A percentile compares a stretch with the other conserved stretches of the same genome.
phyloP scores from a whole-genome alignment of 345 rosid species.

The Aegle marmelos region DNA sequence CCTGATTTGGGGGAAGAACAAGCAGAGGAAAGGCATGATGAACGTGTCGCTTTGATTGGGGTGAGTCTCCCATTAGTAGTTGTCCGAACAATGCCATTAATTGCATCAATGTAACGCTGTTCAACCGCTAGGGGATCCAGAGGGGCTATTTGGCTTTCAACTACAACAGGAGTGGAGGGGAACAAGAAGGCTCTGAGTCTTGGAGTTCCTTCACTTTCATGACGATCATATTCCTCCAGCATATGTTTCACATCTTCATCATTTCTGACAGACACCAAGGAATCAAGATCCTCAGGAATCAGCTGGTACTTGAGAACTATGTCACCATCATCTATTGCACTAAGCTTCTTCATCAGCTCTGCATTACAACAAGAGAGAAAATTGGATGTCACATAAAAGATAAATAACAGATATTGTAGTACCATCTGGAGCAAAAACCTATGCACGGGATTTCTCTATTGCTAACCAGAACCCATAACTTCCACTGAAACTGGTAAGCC shows the following conservation, averaged over 20 bases:
- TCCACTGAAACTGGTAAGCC: too few relatives aligned
- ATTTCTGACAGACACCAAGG: constrained; percentile 62
- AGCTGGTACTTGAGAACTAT: constrained; percentile 68
- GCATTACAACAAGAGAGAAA: background rate
- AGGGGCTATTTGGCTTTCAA: constrained; percentile 34
- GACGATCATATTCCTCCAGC: constrained; percentile 70
- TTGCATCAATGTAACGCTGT: constrained; percentile 79
- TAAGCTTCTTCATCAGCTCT: constrained; percentile 79
- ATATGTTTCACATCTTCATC: constrained; percentile 83
- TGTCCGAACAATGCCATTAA: constrained; percentile 53
- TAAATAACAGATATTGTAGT: too few relatives aligned
- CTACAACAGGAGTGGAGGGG: constrained; percentile 39
- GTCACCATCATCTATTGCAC: constrained; percentile 44
- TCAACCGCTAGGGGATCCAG: constrained; percentile 45
- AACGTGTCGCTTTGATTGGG: constrained; percentile 31
- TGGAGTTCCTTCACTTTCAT: constrained; percentile 43
- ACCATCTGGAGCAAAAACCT: too few relatives aligned
- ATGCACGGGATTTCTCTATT: too few relatives aligned
- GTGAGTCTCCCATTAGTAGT: constrained; percentile 20
- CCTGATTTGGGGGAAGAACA: constrained; percentile 55
- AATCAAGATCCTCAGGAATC: constrained; percentile 71
- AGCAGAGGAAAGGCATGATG: constrained; percentile 50
- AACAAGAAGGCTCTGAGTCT: constrained; percentile 68
- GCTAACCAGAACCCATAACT: too few relatives aligned
- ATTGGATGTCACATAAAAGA: too few relatives aligned